Percentiles rank a stretch among this genome's conserved stretches.
These are phyloP conservation scores for Artemisia argyi DNA, from an alignment of 129 eudicot genomes.

Conservation along the genomic window DNA sequence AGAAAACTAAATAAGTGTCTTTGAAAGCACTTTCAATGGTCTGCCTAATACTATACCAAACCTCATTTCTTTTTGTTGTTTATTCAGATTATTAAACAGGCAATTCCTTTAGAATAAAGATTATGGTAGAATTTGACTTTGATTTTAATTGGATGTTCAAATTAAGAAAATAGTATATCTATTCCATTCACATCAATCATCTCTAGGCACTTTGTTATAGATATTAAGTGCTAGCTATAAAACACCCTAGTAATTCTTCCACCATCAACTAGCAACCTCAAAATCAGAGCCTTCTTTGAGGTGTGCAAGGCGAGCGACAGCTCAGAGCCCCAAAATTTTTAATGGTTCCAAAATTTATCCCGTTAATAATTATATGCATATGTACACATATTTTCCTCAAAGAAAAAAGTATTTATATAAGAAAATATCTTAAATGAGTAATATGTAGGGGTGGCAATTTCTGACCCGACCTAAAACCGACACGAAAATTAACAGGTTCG, in stretches of 20 bases:
- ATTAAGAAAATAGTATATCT: background rate
- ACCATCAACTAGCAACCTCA: background rate
- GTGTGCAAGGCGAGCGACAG: no score
- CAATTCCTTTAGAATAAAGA: slow-evolving; percentile 14
- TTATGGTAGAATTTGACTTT: slow-evolving; percentile 10
- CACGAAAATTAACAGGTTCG: no score
- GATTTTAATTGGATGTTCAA: slow-evolving; percentile 17
- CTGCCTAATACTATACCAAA: slow-evolving; percentile 26
- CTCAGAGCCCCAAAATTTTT: no score
- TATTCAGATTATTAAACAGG: slow-evolving; percentile 9
- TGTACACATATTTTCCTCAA: no score
- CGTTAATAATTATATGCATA: no score
- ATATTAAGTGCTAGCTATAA: background rate
- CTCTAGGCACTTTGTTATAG: background rate
- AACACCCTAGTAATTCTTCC: slow-evolving; percentile 5
- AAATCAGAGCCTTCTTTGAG: no score
- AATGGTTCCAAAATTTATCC: no score
- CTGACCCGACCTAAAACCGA: no score
- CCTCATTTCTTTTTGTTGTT: slow-evolving; percentile 12
- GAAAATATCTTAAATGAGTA: no score
- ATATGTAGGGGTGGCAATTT: no score
- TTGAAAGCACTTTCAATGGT: slow-evolving; percentile 26
- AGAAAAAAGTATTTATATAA: no score
- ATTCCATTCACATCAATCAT: slow-evolving; percentile 20
- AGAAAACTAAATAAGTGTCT: background rate